phyloP scores from a whole-genome alignment of 805 yeast genomes.

The Komagataella pseudopastoris region DNA sequence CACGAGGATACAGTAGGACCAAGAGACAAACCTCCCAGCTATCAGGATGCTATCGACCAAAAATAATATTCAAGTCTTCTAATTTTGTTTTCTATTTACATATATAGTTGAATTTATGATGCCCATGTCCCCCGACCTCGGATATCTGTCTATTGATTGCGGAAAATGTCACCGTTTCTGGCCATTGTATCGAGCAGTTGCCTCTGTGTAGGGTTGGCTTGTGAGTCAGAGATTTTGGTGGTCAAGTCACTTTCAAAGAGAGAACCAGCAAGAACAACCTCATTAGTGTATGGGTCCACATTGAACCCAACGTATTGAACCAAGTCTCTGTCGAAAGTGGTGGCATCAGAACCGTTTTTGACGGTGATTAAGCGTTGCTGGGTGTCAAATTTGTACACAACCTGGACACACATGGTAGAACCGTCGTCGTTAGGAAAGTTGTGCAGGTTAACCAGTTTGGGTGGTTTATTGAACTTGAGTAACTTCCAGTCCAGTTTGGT shows the following conservation, averaged over 20 bases:
- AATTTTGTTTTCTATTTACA: not conserved
- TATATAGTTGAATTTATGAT: not conserved
- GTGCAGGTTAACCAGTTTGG: constrained; percentile 61
- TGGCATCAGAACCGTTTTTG: constrained; percentile 22
- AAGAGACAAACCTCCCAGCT: constrained; percentile 1
- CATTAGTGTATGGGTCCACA: constrained; percentile 46
- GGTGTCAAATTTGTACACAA: constrained; percentile 51
- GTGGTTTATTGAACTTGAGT: constrained; percentile 51
- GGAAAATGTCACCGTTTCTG: constrained; percentile 20
- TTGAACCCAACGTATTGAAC: constrained; percentile 49
- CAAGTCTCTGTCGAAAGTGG: constrained; percentile 33
- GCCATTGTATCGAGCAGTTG: constrained; percentile 18
- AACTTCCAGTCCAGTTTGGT: constrained; percentile 66
- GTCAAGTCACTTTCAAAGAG: constrained; percentile 43
- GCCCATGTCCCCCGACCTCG: not conserved
- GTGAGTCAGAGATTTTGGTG: constrained; percentile 18
- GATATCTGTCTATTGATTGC: constrained; percentile 11
- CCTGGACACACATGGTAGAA: constrained; percentile 25
- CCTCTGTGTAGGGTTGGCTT: constrained; percentile 12
- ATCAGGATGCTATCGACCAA: constrained; percentile 1
- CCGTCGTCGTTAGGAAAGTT: constrained; percentile 30
- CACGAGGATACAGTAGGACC: not conserved
- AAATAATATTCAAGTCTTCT: not conserved
- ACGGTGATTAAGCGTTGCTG: constrained; percentile 41
- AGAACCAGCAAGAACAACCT: constrained; percentile 48